Evolutionary conservation across 306 rosid species (phyloP), one percentile per base, ranked within the genome.

Genomic region (Neltuma alba): DNA sequence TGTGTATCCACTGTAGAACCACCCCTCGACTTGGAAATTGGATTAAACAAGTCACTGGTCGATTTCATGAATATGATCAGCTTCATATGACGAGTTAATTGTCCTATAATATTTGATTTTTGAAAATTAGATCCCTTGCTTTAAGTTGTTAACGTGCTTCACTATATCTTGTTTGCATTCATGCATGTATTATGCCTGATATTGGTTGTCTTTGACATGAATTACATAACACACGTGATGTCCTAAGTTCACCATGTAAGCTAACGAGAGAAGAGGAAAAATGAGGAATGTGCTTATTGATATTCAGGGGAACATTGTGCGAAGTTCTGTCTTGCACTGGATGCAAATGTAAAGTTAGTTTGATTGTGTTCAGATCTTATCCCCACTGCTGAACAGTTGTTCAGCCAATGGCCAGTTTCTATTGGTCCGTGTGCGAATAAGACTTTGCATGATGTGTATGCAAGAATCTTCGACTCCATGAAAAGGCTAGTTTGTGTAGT

Each of bases 201-300:
- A 68, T 21, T 75, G 63, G 47, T 57, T 62, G 27, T 20, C 62
- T 70, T 74, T 37, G 54, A 44, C 62, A 77, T 48, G 57, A 27
- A 70, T 44, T 41, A 54, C 62, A 77, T 72, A 57, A 18, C 9
- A 34, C 52, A 30, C 9, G 7, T 21, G 45, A 34, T 40, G 9
- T 40, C 23, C 21, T 14, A n/a, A 45, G 61, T 33, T 15, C 68
- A 18, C 21, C 10, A 18, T 73, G 41, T 60, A 38, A 40, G 18
- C 30, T 45, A 47, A 36, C 31, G 31, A 54, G 63, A 68, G 25
- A 12, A 30, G 77, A 38, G 58, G 75, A 41, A 77, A 13, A 54
- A 25, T 70, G 57, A 47, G 70, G 31, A 34, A 1, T 57, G 76
- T 69, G 57, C 36, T 33, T 31, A 0, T 2, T 37, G 12, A 40